Conservation (phyloP, 2,329 filamentous ascomycete genomes). For the Aspergillus glaucus region DNA sequence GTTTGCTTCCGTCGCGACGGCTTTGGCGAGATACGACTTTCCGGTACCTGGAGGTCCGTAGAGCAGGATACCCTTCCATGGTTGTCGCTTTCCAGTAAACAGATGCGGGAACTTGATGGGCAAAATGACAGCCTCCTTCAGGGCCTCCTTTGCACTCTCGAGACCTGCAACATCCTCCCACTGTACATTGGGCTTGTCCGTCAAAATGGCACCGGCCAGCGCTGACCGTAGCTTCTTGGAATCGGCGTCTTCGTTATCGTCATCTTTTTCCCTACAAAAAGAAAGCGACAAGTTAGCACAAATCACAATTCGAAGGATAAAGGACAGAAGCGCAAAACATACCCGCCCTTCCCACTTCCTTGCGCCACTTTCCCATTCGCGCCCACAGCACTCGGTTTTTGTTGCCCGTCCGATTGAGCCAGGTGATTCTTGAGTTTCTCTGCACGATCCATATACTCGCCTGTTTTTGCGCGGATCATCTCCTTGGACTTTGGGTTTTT, state of each 20-base stretch:
- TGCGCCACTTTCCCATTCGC: slow-evolving; percentile 47
- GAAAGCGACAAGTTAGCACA: slow-evolving; percentile 4
- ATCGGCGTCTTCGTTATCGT: slow-evolving; percentile 74
- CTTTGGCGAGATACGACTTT: slow-evolving; percentile 96
- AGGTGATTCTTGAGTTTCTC: slow-evolving; percentile 96
- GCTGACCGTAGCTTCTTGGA: slow-evolving; percentile 92
- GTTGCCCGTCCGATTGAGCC: slow-evolving; percentile 52
- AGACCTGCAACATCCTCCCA: slow-evolving; percentile 98
- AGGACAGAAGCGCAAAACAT: slow-evolving; percentile 16
- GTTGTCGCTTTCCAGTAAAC: slow-evolving; percentile 91
- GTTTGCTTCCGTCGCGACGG: slow-evolving; percentile 95
- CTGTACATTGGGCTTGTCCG: slow-evolving; percentile 90
- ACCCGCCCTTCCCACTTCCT: slow-evolving; percentile 51
- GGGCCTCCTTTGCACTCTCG: slow-evolving; percentile 87
- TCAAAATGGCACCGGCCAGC: slow-evolving; percentile 82
- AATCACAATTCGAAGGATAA: neutral
- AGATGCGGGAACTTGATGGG: slow-evolving; percentile 98
- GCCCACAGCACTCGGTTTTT: slow-evolving; percentile 47
- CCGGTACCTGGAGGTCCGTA: slow-evolving; percentile 96
- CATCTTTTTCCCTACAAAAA: slow-evolving; percentile 44
- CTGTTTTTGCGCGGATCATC: slow-evolving; percentile 92
- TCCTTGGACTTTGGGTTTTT: slow-evolving; percentile 97
- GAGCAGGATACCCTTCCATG: slow-evolving; percentile 95
- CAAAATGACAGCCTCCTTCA: slow-evolving; percentile 95
- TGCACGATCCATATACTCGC: slow-evolving; percentile 96